Base-by-base conservation (phyloP, 148 eudicot genomes). In the Amaranthus hypochondriacus region DNA sequence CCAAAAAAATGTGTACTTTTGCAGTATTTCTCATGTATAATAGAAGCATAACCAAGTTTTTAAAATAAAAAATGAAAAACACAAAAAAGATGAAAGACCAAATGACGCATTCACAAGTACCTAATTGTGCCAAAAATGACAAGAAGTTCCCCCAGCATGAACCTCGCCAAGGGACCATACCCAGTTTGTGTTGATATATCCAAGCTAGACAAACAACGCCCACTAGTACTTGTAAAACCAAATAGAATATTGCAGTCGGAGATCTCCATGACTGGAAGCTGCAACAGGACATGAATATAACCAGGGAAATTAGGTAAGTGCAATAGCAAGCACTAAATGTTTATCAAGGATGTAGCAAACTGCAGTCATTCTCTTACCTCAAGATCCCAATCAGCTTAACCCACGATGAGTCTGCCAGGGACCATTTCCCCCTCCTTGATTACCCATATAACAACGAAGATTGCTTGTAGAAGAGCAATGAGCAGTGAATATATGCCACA, bases 311-410 rank as follows among this genome's bases (percentile, higher is more conserved):
- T 60, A 63, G 63, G 60, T 43, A 69, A 73, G 21, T 3, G 58
- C 7, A 68, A 55, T 59, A 10, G n/a, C 28, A 15, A 10, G 48
- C 63, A 48, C 59, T 11, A 53, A 70, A 52, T 52, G 46, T 7
- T 54, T 75, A 48, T 53, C 46, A 62, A 67, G 39, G 66, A 54
- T 64, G 71, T 65, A 66, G 63, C 65, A 55, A 83, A 66, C 48
- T 53, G 28, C 60, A 75, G 66, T 15, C 56, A 73, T 73, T 48
- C 73, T 80, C 87, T 73, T 86, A 92, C 98, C 83, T 81, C 89
- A 87, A 85, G 65, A 95, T 70, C 64, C 98, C 97, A 77, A 88
- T 62, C 71, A 92, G 79, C 89, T 88, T 87, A 76, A 82, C 88
- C 96, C 92, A 95, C 81, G 84, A 81, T 58, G 83, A 73, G 80